Percentiles rank a stretch among this genome's conserved stretches.
Evolutionary conservation across 1,139 yeast genomes (phyloP).

Genomic region (Suhomyces maxii): DNA sequence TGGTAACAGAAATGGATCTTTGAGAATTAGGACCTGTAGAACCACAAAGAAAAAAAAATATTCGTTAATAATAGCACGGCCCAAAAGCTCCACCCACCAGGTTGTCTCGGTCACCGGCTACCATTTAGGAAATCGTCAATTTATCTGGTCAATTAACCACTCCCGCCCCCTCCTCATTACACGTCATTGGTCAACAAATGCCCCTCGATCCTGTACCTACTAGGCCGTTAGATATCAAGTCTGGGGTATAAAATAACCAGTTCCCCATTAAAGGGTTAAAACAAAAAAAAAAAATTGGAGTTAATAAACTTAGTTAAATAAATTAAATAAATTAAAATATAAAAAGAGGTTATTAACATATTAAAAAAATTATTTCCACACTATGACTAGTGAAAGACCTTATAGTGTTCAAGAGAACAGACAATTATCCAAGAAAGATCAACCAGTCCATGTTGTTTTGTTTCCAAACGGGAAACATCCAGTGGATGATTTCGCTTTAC

Average conservation of each 20-base stretch:
- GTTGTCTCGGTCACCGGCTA: background rate
- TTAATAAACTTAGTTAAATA: too few relatives aligned
- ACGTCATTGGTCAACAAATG: background rate
- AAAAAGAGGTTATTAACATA: too few relatives aligned
- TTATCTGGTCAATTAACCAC: background rate
- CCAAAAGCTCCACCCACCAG: background rate
- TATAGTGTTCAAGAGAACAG: constrained; percentile 9
- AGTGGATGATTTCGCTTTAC: constrained; percentile 9
- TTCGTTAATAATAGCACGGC: too few relatives aligned
- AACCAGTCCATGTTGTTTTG: constrained; percentile 7
- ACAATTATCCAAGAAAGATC: constrained; percentile 5
- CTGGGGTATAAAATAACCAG: constrained; percentile 4
- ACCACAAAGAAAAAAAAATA: too few relatives aligned
- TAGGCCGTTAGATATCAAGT: constrained; percentile 1
- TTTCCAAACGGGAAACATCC: constrained; percentile 11
- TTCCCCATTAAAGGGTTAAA: background rate
- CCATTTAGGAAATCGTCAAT: background rate
- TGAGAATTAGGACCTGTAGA: too few relatives aligned
- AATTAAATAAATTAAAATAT: too few relatives aligned
- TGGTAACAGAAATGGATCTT: too few relatives aligned
- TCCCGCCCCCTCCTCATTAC: background rate
- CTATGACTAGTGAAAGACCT: constrained; percentile 4
- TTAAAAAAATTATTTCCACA: too few relatives aligned
- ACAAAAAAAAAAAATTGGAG: too few relatives aligned
- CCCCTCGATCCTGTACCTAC: constrained; percentile 1